Conservation (phyloP, 2,329 filamentous ascomycete genomes). For the Colletotrichum endophyticum region DNA sequence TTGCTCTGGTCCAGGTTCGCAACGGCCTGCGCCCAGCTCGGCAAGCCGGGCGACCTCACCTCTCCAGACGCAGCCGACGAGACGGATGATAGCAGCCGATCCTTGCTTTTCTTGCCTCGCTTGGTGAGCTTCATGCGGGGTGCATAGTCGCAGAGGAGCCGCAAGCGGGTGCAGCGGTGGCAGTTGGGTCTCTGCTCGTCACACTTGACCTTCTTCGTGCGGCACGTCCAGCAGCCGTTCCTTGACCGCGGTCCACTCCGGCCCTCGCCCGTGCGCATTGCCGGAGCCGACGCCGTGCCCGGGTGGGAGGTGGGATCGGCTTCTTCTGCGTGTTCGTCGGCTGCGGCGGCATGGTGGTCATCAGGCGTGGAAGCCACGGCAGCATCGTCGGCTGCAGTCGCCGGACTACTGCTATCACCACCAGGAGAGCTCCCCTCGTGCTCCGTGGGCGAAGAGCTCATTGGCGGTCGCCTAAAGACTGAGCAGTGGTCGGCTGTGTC, state of each 20-base stretch:
- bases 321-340: background rate
- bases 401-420: background rate
- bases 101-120: background rate
- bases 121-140: conserved; percentile 21
- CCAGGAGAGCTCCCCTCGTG: background rate
- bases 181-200: conserved; percentile 31
- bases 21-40: background rate
- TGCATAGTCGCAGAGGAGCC: conserved; percentile 31
- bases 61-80: background rate
- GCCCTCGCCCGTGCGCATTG: conserved; percentile 1
- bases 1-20: background rate
- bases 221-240: conserved; percentile 30
- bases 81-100: background rate
- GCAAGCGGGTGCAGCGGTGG: conserved; percentile 28
- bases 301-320: background rate
- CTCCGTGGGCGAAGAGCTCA: background rate
- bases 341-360: background rate
- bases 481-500: background rate
- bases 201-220: conserved; percentile 35
- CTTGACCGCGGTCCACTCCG: conserved; percentile 20
- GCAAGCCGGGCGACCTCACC: background rate
- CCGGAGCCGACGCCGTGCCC: background rate
- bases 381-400: background rate
- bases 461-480: background rate
- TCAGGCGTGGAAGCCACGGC: background rate